Conservation (phyloP, 140 eudicot species). For the Ambrosia hybrid region DNA sequence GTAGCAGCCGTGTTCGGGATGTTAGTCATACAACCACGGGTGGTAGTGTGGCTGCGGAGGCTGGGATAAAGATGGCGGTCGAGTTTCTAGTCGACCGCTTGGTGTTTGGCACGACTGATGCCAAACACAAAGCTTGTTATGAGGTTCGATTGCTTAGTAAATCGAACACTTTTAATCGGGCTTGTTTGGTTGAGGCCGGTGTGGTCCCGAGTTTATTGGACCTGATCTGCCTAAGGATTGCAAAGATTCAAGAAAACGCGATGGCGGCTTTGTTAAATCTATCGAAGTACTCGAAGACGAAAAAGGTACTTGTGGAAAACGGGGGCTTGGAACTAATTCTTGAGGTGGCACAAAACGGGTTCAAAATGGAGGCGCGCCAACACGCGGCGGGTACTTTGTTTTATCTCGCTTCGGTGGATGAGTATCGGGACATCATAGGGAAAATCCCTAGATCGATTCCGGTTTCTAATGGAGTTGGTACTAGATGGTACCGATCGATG, state of each 20-base stretch:
- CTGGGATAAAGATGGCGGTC: conserved; percentile 49
- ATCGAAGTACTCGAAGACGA: conserved; percentile 51
- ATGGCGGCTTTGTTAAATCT: conserved; percentile 66
- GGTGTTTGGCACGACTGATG: conserved; percentile 40
- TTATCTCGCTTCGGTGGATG: conserved; percentile 82
- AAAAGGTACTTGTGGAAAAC: conserved; percentile 53
- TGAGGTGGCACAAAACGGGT: conserved; percentile 59
- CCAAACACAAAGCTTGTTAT: conserved; percentile 58
- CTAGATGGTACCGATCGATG: conserved; percentile 57
- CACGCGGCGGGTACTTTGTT: conserved; percentile 83
- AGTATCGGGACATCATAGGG: conserved; percentile 60
- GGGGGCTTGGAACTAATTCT: conserved; percentile 62
- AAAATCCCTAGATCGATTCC: conserved; percentile 59
- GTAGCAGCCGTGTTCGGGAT: conserved; percentile 24
- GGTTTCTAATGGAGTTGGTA: conserved; percentile 59
- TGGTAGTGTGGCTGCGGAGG: conserved; percentile 57
- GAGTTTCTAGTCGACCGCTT: conserved; percentile 47
- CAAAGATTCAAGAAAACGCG: conserved; percentile 62
- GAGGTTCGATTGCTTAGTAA: conserved; percentile 78
- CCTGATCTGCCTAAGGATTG: conserved; percentile 44
- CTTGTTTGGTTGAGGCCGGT: conserved; percentile 85
- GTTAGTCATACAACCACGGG: conserved; percentile 14
- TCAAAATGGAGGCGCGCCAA: conserved; percentile 77
- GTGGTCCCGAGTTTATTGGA: conserved; percentile 62
- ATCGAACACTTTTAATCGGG: conserved; percentile 67